Evolutionary conservation across 129 eudicot species (phyloP), one percentile per base, ranked within the genome.

Genomic region (Logfia minima): DNA sequence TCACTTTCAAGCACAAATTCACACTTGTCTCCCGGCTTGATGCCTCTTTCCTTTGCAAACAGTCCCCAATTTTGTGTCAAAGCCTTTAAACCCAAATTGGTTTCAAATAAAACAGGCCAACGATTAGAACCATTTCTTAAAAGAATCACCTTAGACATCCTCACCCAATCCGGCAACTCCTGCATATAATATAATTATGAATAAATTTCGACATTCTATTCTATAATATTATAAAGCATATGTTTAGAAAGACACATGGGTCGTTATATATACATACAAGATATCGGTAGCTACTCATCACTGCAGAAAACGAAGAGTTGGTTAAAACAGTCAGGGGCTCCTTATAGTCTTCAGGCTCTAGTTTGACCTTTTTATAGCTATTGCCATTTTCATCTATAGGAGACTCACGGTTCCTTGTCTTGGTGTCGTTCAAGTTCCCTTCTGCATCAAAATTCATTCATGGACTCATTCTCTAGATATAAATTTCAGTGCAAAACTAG

Each of bases 61-160:
- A 26, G 37, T 31, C 66, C 72, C 90, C 90, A 87, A 45, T 68
- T 80, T 41, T 62, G 77, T 2, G 77, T 80, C 78, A 87, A 72
- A 75, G 75, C 85, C 68, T 81, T 81, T 23, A 78, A 2, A 17
- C 90, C 88, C 3, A 9, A 5, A 64, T 77, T 84, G 63, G 52
- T 41, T 26, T 70, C 75, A 58, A 51, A 84, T 41, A 81, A 31
- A 66, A 81, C 86, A n/a, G 88, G 83, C 90, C 88, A 87, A 66
- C 58, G 72, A 73, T 81, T 66, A 37, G 8, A 6, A 26, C 72
- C 70, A 66, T 86, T 52, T 70, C 86, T 61, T 59, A 79, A 62
- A 78, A 84, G 68, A 66, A 48, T 67, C 31, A 84, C 86, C 63
- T 39, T 51, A 8, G 53, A 6, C 55, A 45, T 16, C 32, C 75